A percentile compares a stretch with the other conserved stretches of the same genome.
Conservation (phyloP, 2,329 filamentous ascomycete genomes). For the Chalaropsis ovoidea region DNA sequence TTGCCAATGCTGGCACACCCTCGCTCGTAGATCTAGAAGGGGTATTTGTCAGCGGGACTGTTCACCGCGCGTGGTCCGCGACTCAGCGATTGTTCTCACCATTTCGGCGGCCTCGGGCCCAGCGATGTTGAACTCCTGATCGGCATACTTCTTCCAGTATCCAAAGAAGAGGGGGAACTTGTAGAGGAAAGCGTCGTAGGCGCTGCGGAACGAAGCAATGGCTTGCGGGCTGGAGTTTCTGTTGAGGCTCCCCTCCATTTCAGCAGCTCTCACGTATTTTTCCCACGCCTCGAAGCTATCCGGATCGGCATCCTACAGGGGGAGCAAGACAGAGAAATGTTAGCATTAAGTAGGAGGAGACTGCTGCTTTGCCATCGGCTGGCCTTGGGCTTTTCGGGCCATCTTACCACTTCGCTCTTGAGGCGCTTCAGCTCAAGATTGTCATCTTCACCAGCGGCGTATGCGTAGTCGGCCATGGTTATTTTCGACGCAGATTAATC, state of each 20-base stretch:
- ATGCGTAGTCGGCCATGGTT: conserved; percentile 23
- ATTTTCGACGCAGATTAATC: neutral
- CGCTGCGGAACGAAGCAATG: conserved; percentile 73
- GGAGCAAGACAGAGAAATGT: neutral
- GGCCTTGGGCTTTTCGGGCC: conserved; percentile 4
- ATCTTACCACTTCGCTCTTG: conserved; percentile 63
- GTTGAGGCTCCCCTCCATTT: conserved; percentile 88
- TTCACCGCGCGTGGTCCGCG: neutral
- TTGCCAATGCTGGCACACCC: conserved; percentile 86
- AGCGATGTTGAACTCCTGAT: conserved; percentile 91
- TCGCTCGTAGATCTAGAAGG: conserved; percentile 73
- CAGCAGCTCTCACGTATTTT: conserved; percentile 72
- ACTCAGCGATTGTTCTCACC: conserved; percentile 40
- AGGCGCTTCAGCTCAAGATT: conserved; percentile 72
- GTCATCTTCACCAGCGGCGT: conserved; percentile 52
- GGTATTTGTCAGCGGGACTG: neutral
- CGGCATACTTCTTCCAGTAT: conserved; percentile 99
- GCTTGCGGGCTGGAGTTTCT: conserved; percentile 93
- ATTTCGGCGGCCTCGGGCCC: conserved; percentile 96
- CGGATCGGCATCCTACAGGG: conserved; percentile 51
- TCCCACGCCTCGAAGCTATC: conserved; percentile 96
- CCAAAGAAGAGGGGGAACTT: conserved; percentile 95
- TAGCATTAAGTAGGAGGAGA: neutral
- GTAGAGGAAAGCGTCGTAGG: conserved; percentile 84
- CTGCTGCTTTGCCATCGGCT: neutral